Evolutionary conservation across 2,329 filamentous ascomycete genomes (phyloP), one percentile per base, ranked within the genome.

Genomic region (Blastomyces percursus): DNA sequence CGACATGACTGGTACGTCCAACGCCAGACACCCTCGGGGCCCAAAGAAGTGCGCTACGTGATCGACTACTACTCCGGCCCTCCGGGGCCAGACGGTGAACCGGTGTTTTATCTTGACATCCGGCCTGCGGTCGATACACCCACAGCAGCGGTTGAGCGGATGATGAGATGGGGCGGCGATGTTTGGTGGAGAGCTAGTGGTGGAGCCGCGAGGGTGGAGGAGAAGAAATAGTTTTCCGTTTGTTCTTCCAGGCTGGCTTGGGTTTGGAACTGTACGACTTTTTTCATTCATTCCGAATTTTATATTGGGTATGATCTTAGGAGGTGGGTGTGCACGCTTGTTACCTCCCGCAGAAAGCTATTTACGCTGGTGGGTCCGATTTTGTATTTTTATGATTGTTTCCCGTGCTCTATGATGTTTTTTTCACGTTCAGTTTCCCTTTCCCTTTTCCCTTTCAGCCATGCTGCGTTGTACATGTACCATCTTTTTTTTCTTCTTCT

Each of bases 1-100:
- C 86, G 94, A 65, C 94, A 99, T 74, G 94, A 99, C 74, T 99
- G 94, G 94, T 97, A 88, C 72, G 89, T 99, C 51, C 83, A 89
- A 67, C 83, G 94, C 66, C 82, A 87, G 42, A 76, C 83, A 58
- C 78, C 80, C 5, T 81, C 86, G 61, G 90, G 89, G 35, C 74
- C 86, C 63, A 88, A 87, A 73, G 87, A 96, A 78, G 81, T 96
- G 55, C 85, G 94, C 70, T 99, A 99, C 74, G 86, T 99, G 62
- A 99, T 99, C 73, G 94, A 99, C 75, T 97, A 96, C 77, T 97
- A 97, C 76, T 87, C 88, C 42, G 93, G 86, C 6, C 86, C 87
- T 30, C 87, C 89, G 1, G 91, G 95, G 71, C 85, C 87, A 2
- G 89, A 85, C 0, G 94, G 92, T 40, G 91, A 96, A 73, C 93